Evolutionary conservation across 2,329 filamentous ascomycete genomes (phyloP).

Genomic region (Amauroascus verrucosus): DNA sequence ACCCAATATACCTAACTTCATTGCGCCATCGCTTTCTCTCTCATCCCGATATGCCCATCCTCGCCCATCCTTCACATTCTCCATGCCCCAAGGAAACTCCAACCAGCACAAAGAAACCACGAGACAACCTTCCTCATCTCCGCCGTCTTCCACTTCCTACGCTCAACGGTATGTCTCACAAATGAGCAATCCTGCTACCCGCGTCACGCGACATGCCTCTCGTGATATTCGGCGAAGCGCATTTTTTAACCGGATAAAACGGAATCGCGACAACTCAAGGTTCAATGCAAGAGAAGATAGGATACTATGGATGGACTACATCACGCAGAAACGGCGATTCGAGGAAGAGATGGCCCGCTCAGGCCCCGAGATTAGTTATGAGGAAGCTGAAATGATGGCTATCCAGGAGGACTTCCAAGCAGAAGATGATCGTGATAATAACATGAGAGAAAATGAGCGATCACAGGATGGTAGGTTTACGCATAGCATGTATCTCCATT

Average conservation of each 20-base stretch:
- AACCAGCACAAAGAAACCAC: neutral
- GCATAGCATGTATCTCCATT: neutral
- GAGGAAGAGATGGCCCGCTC: conserved; percentile 30
- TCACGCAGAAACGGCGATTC: conserved; percentile 31
- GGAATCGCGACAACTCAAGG: conserved; percentile 31
- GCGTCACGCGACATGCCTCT: conserved; percentile 19
- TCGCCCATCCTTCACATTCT: neutral
- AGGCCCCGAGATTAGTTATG: conserved; percentile 21
- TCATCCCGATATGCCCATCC: neutral
- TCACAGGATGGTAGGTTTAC: neutral
- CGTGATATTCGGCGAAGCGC: conserved; percentile 29
- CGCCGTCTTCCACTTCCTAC: conserved; percentile 20
- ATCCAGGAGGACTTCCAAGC: neutral
- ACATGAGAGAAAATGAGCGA: conserved; percentile 13
- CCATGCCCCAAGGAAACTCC: neutral
- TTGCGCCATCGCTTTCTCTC: neutral
- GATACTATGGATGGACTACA: conserved; percentile 35
- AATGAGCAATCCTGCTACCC: conserved; percentile 27
- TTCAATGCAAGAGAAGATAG: conserved; percentile 35
- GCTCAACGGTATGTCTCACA: conserved; percentile 29
- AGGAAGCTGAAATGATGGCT: conserved; percentile 12
- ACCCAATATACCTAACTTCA: neutral
- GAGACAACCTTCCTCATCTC: neutral
- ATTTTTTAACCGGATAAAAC: conserved; percentile 35
- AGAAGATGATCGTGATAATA: conserved; percentile 20